Evolutionary conservation across 805 yeast genomes (phyloP).

Genomic region (Saccharomycopsis selenospora): DNA sequence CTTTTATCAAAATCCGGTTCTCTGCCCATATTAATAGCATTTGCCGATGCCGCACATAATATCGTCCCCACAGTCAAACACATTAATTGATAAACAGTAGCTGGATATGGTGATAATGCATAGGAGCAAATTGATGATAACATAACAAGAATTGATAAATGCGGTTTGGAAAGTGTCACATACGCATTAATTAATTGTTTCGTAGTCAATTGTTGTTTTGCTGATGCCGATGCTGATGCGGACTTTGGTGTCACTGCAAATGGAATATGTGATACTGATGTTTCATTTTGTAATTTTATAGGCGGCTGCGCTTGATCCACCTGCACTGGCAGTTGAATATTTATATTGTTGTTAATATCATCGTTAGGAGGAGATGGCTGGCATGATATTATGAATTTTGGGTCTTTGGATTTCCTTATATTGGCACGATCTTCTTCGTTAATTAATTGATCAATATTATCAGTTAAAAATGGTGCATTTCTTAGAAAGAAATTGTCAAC

Average conservation of each 20-base stretch:
- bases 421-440: neutral
- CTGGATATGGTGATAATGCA: constrained; percentile 81
- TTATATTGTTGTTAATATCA: constrained; percentile 22
- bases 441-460: constrained; percentile 4
- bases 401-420: constrained; percentile 25
- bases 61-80: constrained; percentile 80
- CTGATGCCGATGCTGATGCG: neutral
- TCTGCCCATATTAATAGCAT: constrained; percentile 94
- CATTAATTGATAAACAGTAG: constrained; percentile 61
- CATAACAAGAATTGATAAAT: constrained; percentile 79
- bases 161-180: constrained; percentile 81
- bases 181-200: constrained; percentile 51
- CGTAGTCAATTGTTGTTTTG: constrained; percentile 18
- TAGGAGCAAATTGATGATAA: constrained; percentile 89
- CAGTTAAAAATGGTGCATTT: constrained; percentile 8
- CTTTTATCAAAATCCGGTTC: constrained; percentile 83
- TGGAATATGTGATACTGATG: constrained; percentile 11
- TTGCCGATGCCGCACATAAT: constrained; percentile 86
- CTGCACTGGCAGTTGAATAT: constrained; percentile 33
- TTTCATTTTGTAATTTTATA: neutral
- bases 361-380: constrained; percentile 20
- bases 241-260: constrained; percentile 16
- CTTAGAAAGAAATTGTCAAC: constrained; percentile 11
- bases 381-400: constrained; percentile 22
- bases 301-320: neutral